Base-by-base conservation (phyloP, 306 rosid genomes). In the Vicia faba region DNA sequence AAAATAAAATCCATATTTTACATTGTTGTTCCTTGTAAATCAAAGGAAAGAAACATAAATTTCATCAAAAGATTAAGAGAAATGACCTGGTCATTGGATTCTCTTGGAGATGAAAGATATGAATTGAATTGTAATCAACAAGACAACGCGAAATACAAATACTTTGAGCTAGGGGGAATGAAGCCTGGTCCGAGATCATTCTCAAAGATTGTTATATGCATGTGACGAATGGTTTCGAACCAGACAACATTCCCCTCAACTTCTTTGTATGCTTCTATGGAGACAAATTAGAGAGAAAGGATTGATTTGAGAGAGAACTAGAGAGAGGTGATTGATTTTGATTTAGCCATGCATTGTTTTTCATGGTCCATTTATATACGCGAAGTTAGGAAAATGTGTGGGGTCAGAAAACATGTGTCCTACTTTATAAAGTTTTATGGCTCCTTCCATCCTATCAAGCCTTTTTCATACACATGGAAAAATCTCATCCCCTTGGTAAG, bases 101-200 rank as follows among this genome's bases (percentile, higher is more conserved):
- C 49, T 39, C 50, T 9, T 26, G 71, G 14, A 63, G 63, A 64
- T 3, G 19, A 58, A 29, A 64, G 11, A 49, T 53, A 66, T 50
- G 43, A 69, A 78, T 3, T 10, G 39, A 70, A 64, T 36, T 64
- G 73, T 26, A 7, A n/a, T 16, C 8, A 11, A 4, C 13, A 71
- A 64, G 41, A 64, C 8, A 3, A 44, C 4, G 43, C 10, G 1
- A 48, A 20, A 20, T 56, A 61, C 62, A n/a, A 25, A 63, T 56
- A 61, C 62, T 26, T 70, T 29, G 63, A 75, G 95, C 38, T 89
- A 79, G 81, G 96, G 92, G 98, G 98, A 89, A 92, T 89, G 98
- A 92, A 92, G 98, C 96, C 98, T 89, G 96, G 98, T 89, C 98
- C 96, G 96, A 93, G 77, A 88, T 86, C 91, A 81, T 75, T 83